phyloP scores from a whole-genome alignment of 1,284 basidiomycete species.

The Volvariella volvacea region DNA sequence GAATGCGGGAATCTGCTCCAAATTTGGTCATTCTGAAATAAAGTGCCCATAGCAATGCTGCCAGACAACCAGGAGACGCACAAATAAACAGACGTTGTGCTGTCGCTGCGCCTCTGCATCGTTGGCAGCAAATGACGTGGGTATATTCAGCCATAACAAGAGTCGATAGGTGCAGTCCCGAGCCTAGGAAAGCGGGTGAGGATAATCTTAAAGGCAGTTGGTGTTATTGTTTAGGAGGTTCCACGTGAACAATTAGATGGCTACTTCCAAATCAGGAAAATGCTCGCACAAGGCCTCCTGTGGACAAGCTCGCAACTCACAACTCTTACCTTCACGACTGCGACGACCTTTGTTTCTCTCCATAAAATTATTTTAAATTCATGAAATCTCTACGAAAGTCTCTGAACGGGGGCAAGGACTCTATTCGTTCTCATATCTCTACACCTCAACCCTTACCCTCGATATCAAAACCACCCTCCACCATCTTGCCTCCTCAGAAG shows the following conservation, averaged over 20 bases:
- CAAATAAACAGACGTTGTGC: too few relatives aligned
- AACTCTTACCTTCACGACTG: constrained; percentile 15
- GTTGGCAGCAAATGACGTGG: too few relatives aligned
- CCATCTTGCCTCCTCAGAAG: constrained; percentile 85
- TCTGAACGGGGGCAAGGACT: constrained; percentile 61
- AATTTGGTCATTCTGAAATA: too few relatives aligned
- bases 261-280: too few relatives aligned
- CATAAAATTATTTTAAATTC: constrained; percentile 13
- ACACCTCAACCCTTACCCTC: constrained; percentile 58
- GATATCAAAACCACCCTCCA: constrained; percentile 60
- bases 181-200: too few relatives aligned
- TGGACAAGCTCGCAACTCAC: not conserved
- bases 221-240: constrained; percentile 6
- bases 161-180: too few relatives aligned
- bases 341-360: constrained; percentile 14
- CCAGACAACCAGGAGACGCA: too few relatives aligned
- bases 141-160: too few relatives aligned
- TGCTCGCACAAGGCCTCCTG: not conserved
- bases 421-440: constrained; percentile 56
- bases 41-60: too few relatives aligned
- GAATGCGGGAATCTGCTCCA: not conserved
- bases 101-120: too few relatives aligned
- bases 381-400: constrained; percentile 90
- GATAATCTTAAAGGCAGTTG: too few relatives aligned
- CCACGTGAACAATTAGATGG: too few relatives aligned